Percentiles rank a stretch among this genome's conserved stretches.
phyloP scores from a whole-genome alignment of 2,329 filamentous ascomycete species.

The Colletotrichum kahawae region DNA sequence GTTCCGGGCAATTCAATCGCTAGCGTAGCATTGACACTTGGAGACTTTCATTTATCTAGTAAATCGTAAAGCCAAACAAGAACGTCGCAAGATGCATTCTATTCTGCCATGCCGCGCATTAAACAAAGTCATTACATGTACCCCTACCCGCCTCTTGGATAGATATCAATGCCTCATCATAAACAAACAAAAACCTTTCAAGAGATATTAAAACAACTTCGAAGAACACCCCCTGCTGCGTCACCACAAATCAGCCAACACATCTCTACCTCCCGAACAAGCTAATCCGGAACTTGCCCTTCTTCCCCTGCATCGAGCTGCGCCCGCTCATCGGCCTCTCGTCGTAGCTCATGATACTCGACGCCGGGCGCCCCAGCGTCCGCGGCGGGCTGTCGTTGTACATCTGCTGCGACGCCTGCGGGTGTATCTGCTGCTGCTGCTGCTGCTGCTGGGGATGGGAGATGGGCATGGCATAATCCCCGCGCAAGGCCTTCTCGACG shows the following conservation, averaged over 20 bases:
- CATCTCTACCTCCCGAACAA: constrained; percentile 22
- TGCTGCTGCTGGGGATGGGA: background rate
- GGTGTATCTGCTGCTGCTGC: background rate
- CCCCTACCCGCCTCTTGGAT: background rate
- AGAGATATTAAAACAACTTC: background rate
- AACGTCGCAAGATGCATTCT: background rate
- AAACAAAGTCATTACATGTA: background rate
- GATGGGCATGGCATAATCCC: constrained; percentile 32
- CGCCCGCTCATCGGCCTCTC: constrained; percentile 17
- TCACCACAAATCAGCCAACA: background rate
- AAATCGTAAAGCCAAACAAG: background rate
- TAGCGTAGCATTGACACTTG: too few relatives aligned
- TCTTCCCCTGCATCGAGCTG: constrained; percentile 8
- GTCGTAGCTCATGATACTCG: constrained; percentile 21
- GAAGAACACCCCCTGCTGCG: background rate
- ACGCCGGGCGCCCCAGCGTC: constrained; percentile 7
- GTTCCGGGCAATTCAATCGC: too few relatives aligned
- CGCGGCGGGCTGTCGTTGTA: constrained; percentile 10
- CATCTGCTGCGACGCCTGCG: constrained; percentile 2
- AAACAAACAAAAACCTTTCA: background rate
- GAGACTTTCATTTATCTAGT: too few relatives aligned
- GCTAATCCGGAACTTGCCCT: constrained; percentile 21
- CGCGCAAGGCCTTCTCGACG: constrained; percentile 46
- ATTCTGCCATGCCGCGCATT: background rate
- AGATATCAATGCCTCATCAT: background rate